These are phyloP conservation scores for Sparassis latifolia DNA, from an alignment of 1,284 basidiomycete genomes.

Conservation along the genomic window DNA sequence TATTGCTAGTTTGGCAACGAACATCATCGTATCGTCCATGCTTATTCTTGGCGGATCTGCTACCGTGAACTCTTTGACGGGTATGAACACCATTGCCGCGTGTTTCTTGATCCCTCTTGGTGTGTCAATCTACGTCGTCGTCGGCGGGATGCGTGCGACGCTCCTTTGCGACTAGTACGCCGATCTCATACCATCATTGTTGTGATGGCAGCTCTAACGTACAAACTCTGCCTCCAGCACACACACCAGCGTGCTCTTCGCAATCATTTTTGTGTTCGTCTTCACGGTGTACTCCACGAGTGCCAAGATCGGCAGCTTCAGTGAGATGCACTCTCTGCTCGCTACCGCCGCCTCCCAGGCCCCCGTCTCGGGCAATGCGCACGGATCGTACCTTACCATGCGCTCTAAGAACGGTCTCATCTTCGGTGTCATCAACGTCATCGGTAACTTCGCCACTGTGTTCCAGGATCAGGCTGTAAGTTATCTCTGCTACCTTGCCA, in stretches of 20 bases:
- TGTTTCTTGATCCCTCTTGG: slow-evolving; percentile 59
- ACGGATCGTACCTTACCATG: slow-evolving; percentile 70
- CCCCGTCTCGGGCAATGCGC: slow-evolving; percentile 53
- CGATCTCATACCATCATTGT: neutral
- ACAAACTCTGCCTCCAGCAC: slow-evolving; percentile 35
- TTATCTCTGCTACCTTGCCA: neutral
- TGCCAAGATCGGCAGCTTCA: slow-evolving; percentile 45
- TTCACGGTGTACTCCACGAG: slow-evolving; percentile 71
- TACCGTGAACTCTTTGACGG: slow-evolving; percentile 51
- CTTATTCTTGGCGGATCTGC: slow-evolving; percentile 57
- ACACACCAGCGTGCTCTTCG: slow-evolving; percentile 77
- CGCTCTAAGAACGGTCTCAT: slow-evolving; percentile 77
- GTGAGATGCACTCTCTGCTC: slow-evolving; percentile 49
- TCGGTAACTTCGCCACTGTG: slow-evolving; percentile 60
- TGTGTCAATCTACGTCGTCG: slow-evolving; percentile 50
- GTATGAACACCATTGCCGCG: slow-evolving; percentile 51
- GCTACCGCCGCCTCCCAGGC: slow-evolving; percentile 30
- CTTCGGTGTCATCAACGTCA: slow-evolving; percentile 85
- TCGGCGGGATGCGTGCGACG: slow-evolving; percentile 43
- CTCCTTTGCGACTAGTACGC: slow-evolving; percentile 34
- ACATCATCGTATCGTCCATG: slow-evolving; percentile 58
- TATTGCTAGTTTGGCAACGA: slow-evolving; percentile 41
- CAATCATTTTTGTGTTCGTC: slow-evolving; percentile 67
- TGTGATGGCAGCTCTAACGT: neutral
- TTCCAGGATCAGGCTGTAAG: slow-evolving; percentile 40